These are phyloP conservation scores for Saururus chinensis DNA, from an alignment of 164 flowering plant species.

Conservation along the genomic window DNA sequence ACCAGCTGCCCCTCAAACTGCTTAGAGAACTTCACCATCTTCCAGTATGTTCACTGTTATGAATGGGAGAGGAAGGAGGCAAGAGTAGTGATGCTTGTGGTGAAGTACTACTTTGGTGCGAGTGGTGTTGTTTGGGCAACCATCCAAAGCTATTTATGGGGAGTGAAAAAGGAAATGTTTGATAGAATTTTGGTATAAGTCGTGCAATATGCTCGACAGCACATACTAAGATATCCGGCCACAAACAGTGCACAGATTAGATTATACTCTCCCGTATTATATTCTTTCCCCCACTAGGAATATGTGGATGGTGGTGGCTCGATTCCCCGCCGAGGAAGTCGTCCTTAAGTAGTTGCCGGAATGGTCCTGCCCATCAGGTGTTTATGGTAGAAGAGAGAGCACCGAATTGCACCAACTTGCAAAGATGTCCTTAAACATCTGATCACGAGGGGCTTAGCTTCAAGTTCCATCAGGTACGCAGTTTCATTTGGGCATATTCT, in stretches of 20 bases:
- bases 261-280: constrained; percentile 22
- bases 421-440: background rate
- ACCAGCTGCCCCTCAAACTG: constrained; percentile 92
- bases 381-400: background rate
- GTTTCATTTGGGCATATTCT: background rate
- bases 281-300: constrained; percentile 25
- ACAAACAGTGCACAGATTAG: constrained; percentile 5
- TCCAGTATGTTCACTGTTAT: background rate
- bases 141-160: constrained; percentile 36
- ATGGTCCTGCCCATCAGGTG: too few species aligned
- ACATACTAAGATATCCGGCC: constrained; percentile 58
- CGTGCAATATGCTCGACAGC: constrained; percentile 36
- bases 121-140: constrained; percentile 9
- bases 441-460: background rate
- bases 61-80: background rate
- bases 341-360: background rate
- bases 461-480: background rate
- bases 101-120: background rate
- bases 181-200: constrained; percentile 13
- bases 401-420: background rate
- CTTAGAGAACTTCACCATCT: constrained; percentile 94
- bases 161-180: constrained; percentile 20
- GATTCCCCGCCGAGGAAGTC: constrained; percentile 21
- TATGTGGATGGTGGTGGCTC: background rate
- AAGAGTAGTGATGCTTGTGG: constrained; percentile 1